Evolutionary conservation across 2,329 filamentous ascomycete genomes (phyloP).

Genomic region (Fusarium devonianum): DNA sequence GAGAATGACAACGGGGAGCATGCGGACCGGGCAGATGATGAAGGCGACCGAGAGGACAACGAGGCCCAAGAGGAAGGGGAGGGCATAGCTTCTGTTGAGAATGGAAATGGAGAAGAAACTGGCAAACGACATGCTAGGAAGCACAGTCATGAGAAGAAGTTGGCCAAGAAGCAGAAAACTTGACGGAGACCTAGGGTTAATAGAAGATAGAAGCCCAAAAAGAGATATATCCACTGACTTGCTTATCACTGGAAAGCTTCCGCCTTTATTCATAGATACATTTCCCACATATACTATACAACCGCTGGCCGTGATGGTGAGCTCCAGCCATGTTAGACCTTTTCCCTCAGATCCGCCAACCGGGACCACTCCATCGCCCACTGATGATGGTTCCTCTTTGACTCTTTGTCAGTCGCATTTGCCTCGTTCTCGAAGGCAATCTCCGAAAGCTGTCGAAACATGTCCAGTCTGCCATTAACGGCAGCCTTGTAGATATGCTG

Average conservation of each 20-base stretch:
- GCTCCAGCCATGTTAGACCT: slow-evolving; percentile 28
- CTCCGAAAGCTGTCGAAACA: slow-evolving; percentile 43
- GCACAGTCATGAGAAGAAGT: slow-evolving; percentile 9
- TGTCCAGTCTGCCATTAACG: slow-evolving; percentile 33
- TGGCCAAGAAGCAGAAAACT: slow-evolving; percentile 42
- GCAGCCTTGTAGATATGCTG: slow-evolving; percentile 41
- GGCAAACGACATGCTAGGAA: slow-evolving; percentile 38
- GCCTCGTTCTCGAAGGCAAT: slow-evolving; percentile 38
- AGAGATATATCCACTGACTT: too few species aligned
- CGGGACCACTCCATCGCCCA: slow-evolving; percentile 49
- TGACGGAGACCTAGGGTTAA: too few species aligned
- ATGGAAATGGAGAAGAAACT: neutral
- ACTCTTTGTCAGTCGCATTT: slow-evolving; percentile 15
- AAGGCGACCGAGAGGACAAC: slow-evolving; percentile 36
- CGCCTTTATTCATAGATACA: too few species aligned
- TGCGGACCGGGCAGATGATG: slow-evolving; percentile 42
- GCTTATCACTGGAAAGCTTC: too few species aligned
- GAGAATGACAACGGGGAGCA: slow-evolving; percentile 46
- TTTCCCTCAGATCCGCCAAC: slow-evolving; percentile 38
- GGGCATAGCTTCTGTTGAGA: slow-evolving; percentile 21
- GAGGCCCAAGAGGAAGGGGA: slow-evolving; percentile 22
- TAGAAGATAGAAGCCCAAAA: too few species aligned
- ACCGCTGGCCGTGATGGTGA: too few species aligned
- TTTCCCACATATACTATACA: too few species aligned
- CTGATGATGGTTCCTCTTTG: slow-evolving; percentile 31